Evolutionary conservation across 192 early-diverging fungal species (phyloP).

Genomic region (Chytriomyces sp.): DNA sequence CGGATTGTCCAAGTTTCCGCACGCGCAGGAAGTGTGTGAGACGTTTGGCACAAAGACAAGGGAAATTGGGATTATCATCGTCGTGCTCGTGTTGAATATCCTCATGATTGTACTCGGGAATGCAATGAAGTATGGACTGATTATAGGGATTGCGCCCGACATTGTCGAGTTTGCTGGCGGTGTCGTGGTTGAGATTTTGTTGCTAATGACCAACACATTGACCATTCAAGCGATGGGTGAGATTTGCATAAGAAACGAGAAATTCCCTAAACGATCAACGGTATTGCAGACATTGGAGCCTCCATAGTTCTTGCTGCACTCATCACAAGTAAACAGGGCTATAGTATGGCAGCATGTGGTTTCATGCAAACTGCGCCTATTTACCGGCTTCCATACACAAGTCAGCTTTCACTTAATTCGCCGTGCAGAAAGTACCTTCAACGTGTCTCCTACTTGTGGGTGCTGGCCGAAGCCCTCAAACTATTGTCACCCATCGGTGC

Average conservation of each 20-base stretch:
- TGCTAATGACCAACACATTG: slow-evolving; percentile 21
- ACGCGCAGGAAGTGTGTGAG: slow-evolving; percentile 29
- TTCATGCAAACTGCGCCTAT: slow-evolving; percentile 24
- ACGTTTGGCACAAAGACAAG: slow-evolving; percentile 19
- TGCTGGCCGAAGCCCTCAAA: slow-evolving; percentile 13
- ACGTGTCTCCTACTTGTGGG: slow-evolving; percentile 18
- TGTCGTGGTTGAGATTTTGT: slow-evolving; percentile 20
- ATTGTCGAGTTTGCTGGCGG: slow-evolving; percentile 24
- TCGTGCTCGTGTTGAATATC: slow-evolving; percentile 15
- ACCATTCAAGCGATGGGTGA: slow-evolving; percentile 20
- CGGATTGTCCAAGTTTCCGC: slow-evolving; percentile 20
- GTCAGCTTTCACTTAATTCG: slow-evolving; percentile 23
- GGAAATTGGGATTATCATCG: neutral
- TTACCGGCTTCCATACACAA: neutral
- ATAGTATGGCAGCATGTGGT: slow-evolving; percentile 28
- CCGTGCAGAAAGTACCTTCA: slow-evolving; percentile 24
- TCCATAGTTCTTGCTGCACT: neutral
- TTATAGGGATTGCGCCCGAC: neutral
- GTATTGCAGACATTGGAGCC: slow-evolving; percentile 11
- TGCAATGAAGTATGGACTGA: slow-evolving; percentile 3
- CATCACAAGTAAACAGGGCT: slow-evolving; percentile 10
- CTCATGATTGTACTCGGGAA: neutral
- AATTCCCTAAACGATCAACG: too few relatives aligned
- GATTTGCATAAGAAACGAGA: too few relatives aligned
- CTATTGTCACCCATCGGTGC: slow-evolving; percentile 22